Percentiles rank a stretch among this genome's conserved stretches.
phyloP scores from a whole-genome alignment of 2,329 filamentous ascomycete species.

The Xylariaceae sp. region DNA sequence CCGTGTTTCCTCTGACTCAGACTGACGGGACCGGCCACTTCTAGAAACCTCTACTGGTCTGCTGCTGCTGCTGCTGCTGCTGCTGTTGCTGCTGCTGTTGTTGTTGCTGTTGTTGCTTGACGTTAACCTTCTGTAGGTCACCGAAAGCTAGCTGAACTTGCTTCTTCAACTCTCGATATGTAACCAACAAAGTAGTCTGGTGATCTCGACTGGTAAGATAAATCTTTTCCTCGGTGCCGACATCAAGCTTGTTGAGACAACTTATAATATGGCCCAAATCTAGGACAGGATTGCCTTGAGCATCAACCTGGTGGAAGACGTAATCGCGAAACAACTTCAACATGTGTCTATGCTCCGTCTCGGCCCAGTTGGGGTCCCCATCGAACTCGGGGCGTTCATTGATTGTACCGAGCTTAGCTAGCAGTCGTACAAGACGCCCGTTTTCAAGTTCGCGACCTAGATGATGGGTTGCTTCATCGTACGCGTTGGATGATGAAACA shows the following conservation, averaged over 20 bases:
- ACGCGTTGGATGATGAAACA: slow-evolving; percentile 71
- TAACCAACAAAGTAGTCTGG: slow-evolving; percentile 81
- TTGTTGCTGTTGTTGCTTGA: slow-evolving; percentile 20
- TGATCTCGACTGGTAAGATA: slow-evolving; percentile 84
- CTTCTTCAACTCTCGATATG: slow-evolving; percentile 80
- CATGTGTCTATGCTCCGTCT: slow-evolving; percentile 86
- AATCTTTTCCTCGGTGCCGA: slow-evolving; percentile 79
- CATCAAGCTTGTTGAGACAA: slow-evolving; percentile 88
- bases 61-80: slow-evolving; percentile 8
- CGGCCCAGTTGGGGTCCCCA: slow-evolving; percentile 74
- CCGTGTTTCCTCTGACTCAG: not conserved
- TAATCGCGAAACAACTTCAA: slow-evolving; percentile 95
- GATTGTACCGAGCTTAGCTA: slow-evolving; percentile 77
- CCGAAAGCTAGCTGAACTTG: slow-evolving; percentile 53
- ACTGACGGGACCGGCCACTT: not conserved
- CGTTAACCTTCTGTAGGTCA: slow-evolving; percentile 48
- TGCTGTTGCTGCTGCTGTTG: slow-evolving; percentile 7
- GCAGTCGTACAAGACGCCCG: slow-evolving; percentile 71
- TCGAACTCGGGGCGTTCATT: slow-evolving; percentile 87
- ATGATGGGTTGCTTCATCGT: slow-evolving; percentile 68
- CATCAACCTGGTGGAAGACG: slow-evolving; percentile 92
- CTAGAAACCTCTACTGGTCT: slow-evolving; percentile 23
- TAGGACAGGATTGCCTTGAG: slow-evolving; percentile 72
- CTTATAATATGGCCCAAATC: slow-evolving; percentile 83
- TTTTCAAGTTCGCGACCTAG: slow-evolving; percentile 84